Conservation (phyloP, 768 basidiomycete genomes). For the Tephrocybe sp. region DNA sequence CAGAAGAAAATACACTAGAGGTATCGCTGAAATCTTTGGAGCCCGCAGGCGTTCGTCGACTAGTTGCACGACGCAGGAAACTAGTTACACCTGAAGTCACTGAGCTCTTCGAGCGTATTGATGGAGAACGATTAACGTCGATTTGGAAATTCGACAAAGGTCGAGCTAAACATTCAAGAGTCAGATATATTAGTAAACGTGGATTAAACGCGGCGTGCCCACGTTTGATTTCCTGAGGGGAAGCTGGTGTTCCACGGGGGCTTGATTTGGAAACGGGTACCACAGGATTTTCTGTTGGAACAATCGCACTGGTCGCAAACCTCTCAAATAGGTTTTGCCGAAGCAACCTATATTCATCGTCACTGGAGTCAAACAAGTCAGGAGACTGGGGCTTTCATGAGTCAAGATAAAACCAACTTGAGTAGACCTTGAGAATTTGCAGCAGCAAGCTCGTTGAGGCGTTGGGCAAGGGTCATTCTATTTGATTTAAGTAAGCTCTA, state of each 20-base stretch:
- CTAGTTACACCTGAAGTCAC: constrained; percentile 48
- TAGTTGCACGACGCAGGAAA: constrained; percentile 49
- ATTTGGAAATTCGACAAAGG: constrained; percentile 39
- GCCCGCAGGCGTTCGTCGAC: constrained; percentile 28
- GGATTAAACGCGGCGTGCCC: constrained; percentile 16
- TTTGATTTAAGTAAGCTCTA: constrained; percentile 3
- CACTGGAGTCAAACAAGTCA: constrained; percentile 40
- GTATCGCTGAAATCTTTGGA: constrained; percentile 47
- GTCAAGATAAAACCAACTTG: constrained; percentile 44
- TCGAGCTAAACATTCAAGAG: constrained; percentile 24
- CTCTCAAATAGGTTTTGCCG: constrained; percentile 85
- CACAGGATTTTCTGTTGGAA: constrained; percentile 62
- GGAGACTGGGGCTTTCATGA: background rate
- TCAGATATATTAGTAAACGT: constrained; percentile 5
- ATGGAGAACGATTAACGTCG: constrained; percentile 45
- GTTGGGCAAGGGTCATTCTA: constrained; percentile 75
- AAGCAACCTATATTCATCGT: constrained; percentile 82
- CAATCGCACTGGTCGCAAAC: constrained; percentile 52
- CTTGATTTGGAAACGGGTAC: constrained; percentile 48
- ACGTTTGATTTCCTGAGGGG: constrained; percentile 30
- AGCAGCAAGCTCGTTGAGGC: constrained; percentile 74
- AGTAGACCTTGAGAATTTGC: constrained; percentile 81
- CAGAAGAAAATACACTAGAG: constrained; percentile 40
- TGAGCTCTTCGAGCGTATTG: constrained; percentile 51
- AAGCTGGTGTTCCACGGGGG: constrained; percentile 24